Evolutionary conservation across 257 asterid species (phyloP), one percentile per base, ranked within the genome.

Genomic region (Craterostigma plantagineum): DNA sequence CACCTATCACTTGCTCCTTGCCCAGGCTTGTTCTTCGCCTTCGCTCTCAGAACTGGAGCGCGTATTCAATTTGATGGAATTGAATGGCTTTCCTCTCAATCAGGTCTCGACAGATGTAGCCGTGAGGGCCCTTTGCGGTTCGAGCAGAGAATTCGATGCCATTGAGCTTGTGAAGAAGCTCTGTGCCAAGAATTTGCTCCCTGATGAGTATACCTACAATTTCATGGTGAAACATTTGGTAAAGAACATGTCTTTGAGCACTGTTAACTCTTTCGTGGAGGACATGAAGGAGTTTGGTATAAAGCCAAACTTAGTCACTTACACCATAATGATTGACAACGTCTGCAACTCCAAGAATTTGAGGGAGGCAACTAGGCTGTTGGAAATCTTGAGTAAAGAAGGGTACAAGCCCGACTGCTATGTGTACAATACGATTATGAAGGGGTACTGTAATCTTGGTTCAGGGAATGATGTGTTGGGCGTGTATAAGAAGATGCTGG

Each of bases 301-400:
- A 35, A 77, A 82, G 56, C 95, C 98, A 0, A 93, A 82, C 69
- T 71, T 90, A 10, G 84, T 90, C n/a, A 79, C 98, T 0, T 83
- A 72, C 49, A 82, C 98, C 11, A 83, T 90, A 40, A 77, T 90
- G 95, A 90, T 90, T 53, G 93, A 79, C 53, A 90, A 90, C 60
- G 98, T 83, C 30, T 90, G 95, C 53, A 90, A 90, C 57, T 50
- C 73, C 51, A 75, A 79, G 79, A 77, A 90, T 60, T 63, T 82
- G n/a, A 70, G 95, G 53, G 98, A 87, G 54, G 98, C 98, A 3
- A 70, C 61, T 18, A 54, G 91, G 53, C 62, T 90, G 27, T 51
- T 82, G 54, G 67, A 45, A 4, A 62, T 87, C 43, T 53, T 87
- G 71, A 66, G 69, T 35, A 71, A 74, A 56, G 93, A 77, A 58